A percentile compares a stretch with the other conserved stretches of the same genome.
Conservation (phyloP, 495 filamentous ascomycete species). For the Penicillium steckii region DNA sequence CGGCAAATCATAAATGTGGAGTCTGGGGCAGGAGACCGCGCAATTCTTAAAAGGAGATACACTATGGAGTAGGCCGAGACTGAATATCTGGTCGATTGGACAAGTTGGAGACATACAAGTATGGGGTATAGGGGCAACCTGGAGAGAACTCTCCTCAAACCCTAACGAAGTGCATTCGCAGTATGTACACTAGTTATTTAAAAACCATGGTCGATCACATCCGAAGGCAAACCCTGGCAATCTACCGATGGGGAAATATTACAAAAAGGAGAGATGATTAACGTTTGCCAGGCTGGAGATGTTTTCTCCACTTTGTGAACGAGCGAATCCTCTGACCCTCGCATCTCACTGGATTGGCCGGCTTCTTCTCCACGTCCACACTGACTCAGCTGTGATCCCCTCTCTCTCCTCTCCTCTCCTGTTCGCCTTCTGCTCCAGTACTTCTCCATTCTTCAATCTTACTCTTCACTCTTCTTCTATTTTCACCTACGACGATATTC, state of each 20-base stretch:
- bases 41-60: no score
- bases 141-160: no score
- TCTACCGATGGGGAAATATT: neutral
- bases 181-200: no score
- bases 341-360: neutral
- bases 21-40: no score
- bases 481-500: no score
- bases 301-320: neutral
- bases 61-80: no score
- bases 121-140: neutral
- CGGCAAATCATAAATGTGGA: conserved; percentile 12
- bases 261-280: neutral
- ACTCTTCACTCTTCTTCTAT: neutral
- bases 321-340: neutral
- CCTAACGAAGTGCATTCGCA: no score
- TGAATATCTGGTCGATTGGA: no score
- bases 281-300: neutral
- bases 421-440: neutral
- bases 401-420: neutral
- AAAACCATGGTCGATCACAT: neutral
- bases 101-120: neutral
- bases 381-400: neutral
- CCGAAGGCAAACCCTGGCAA: neutral
- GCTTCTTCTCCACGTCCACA: neutral
- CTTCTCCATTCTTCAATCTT: neutral